Evolutionary conservation across 345 rosid genomes (phyloP), one percentile per base, ranked within the genome.

Genomic region (Eucalyptus rudis): DNA sequence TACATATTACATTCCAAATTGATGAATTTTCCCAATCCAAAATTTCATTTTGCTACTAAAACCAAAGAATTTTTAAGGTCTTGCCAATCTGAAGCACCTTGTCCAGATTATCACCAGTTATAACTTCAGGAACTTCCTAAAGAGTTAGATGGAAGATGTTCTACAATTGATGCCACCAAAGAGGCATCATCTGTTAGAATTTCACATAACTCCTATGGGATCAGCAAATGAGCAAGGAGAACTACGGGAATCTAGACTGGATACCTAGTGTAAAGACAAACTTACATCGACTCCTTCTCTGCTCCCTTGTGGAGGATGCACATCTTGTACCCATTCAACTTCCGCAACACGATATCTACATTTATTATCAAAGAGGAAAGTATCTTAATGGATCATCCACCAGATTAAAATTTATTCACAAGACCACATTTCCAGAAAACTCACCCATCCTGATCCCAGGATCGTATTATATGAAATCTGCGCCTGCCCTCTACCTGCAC

Each of bases 381-480:
- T 80, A 87, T 86, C 87, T 89, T 45, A 86, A 90, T 81, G 54
- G 27, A 87, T 33, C 47, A 76, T 76, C 15, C 47, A 40, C 84
- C 84, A 76, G 44, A 76, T 40, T 36, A 45, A 76, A 76, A 76
- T 76, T 76, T 40, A 76, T 76, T 76, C 29, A 40, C 47, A 76
- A 76, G 84, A 76, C 47, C 47, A 40, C 47, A 76, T 76, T 52
- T 89, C 62, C 86, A 89, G 49, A 89, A 88, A 86, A 90, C 99
- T 93, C 91, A 97, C 99, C 99, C 99, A 92, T 98, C 99, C 93
- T 97, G 99, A 92, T 98, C 96, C 98, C 98, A 94, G 87, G 96
- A 94, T 90, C 90, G 93, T 90, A 94, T 91, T 86, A 98, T 93
- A 68, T 90, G 97, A 87, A 95, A 97, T 91, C 99, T 96, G 58